These are phyloP conservation scores for Cutaneotrichosporon dermatis DNA, from an alignment of 1,284 basidiomycete species.

Conservation along the genomic window DNA sequence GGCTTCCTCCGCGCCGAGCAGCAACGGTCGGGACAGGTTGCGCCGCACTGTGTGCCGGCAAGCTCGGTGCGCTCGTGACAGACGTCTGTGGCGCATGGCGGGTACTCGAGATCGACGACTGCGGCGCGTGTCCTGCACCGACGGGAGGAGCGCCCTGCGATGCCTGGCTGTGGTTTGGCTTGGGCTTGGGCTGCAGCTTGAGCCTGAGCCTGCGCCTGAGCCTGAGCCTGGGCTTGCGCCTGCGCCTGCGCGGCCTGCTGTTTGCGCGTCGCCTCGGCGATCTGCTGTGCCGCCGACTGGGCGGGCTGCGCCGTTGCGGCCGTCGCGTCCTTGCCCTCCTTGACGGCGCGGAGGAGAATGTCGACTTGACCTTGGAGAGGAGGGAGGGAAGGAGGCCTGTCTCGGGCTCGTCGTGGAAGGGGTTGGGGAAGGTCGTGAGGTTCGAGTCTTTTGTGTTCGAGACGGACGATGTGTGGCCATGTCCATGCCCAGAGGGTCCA, in stretches of 20 bases:
- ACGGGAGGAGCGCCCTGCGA: too few species aligned
- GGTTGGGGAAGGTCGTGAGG: conserved; percentile 47
- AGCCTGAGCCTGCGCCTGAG: too few species aligned
- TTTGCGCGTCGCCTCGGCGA: conserved; percentile 35
- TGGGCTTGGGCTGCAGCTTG: neutral
- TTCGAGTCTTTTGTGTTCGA: conserved; percentile 10
- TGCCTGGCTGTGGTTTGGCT: too few species aligned
- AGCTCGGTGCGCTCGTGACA: too few species aligned
- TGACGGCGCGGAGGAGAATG: conserved; percentile 24
- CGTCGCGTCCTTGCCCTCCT: conserved; percentile 3
- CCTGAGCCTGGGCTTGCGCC: too few species aligned
- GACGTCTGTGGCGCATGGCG: too few species aligned
- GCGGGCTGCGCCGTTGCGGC: neutral
- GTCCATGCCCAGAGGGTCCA: neutral
- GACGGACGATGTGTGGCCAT: too few species aligned
- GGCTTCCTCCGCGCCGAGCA: neutral
- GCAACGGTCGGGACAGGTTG: neutral
- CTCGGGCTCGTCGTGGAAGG: conserved; percentile 47
- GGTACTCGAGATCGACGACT: too few species aligned
- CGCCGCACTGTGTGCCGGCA: neutral
- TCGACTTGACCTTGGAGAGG: conserved; percentile 47
- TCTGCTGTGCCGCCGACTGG: conserved; percentile 43
- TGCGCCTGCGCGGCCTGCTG: neutral
- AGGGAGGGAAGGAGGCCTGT: conserved; percentile 44
- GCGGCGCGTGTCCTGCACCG: too few species aligned